Evolutionary conservation across 1,139 yeast species (phyloP).

Genomic region (Ogataea hybrid): DNA sequence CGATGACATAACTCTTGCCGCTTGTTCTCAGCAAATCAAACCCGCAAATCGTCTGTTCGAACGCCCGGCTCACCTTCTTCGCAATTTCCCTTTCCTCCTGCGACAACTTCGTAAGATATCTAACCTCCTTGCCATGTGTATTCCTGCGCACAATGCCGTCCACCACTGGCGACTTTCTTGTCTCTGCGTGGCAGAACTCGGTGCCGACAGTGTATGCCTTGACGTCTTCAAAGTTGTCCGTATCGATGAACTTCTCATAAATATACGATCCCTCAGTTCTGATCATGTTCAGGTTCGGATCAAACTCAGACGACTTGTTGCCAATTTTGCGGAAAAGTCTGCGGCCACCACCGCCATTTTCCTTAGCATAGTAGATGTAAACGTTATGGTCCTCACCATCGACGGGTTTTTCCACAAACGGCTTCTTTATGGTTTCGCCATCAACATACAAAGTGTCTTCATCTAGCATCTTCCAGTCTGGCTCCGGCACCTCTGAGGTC

Average conservation of each 20-base stretch:
- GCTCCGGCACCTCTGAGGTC: constrained; percentile 56
- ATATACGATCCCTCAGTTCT: constrained; percentile 90
- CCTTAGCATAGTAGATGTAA: constrained; percentile 82
- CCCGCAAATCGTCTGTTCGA: constrained; percentile 97
- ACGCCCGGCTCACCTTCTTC: constrained; percentile 63
- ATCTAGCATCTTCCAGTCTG: constrained; percentile 86
- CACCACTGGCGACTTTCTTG: constrained; percentile 97
- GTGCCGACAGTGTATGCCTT: constrained; percentile 98
- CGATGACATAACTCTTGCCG: constrained; percentile 90
- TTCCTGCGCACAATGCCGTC: constrained; percentile 98
- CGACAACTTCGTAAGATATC: constrained; percentile 80
- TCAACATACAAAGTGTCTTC: constrained; percentile 79
- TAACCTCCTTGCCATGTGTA: constrained; percentile 94
- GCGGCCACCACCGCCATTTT: constrained; percentile 97
- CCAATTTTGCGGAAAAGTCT: constrained; percentile 93
- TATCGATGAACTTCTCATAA: constrained; percentile 95
- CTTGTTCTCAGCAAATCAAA: constrained; percentile 89
- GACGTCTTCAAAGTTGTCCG: constrained; percentile 97
- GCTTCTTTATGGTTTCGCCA: constrained; percentile 72
- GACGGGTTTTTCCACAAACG: constrained; percentile 97
- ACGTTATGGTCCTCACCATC: constrained; percentile 99
- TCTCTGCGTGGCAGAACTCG: constrained; percentile 92
- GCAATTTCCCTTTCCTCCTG: constrained; percentile 82
- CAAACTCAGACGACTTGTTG: constrained; percentile 95
- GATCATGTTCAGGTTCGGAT: constrained; percentile 70